Base-by-base conservation (phyloP, 1,139 yeast species). In the Zygoascus hellenicus region DNA sequence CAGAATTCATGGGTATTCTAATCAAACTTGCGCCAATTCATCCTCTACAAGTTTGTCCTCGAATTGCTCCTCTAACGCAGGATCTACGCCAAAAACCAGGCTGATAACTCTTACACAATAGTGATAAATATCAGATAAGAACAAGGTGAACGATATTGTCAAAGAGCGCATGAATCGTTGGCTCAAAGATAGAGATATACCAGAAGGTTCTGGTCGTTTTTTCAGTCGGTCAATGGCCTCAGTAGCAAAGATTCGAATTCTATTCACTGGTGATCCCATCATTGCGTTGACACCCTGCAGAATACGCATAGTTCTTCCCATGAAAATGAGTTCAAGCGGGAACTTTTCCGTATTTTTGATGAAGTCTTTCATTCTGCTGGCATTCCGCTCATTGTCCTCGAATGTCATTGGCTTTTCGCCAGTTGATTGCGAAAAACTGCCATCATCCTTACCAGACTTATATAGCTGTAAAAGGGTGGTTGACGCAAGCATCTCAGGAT, bases 241-340 rank as follows among this genome's bases (percentile, higher is more conserved):
- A 11, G 22, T 29, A 0, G 87, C 85, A 51, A 85, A 69, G 39
- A 81, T 60, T 51, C 80, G 80, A 55, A 85, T 67, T 48, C 94
- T 69, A 60, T 85, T 85, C 14, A 83, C 83, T 0, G 92, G 92
- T 16, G 87, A 78, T 2, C 84, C 88, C 61, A 78, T 77, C 46
- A 68, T 68, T 54, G 77, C 78, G 60, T 85, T 85, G 55, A 82
- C 65, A 34, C 80, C 81, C 61, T 83, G 92, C 47, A 85, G 75
- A 70, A 84, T 83, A 49, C 90, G 68, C 83, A 82, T 81, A 9
- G 87, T 74, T 57, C 92, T 68, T 44, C 85, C 79, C 11, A 85
- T 64, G 56, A 85, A 83, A 30, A 82, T 70, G 45, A 85, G 63
- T 48, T 80, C 82, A 50, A 48, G 65, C 0, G 95, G 95, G 60